These are phyloP conservation scores for Ophidiomyces ophidiicola DNA, from an alignment of 2,329 filamentous ascomycete species.

Conservation along the genomic window DNA sequence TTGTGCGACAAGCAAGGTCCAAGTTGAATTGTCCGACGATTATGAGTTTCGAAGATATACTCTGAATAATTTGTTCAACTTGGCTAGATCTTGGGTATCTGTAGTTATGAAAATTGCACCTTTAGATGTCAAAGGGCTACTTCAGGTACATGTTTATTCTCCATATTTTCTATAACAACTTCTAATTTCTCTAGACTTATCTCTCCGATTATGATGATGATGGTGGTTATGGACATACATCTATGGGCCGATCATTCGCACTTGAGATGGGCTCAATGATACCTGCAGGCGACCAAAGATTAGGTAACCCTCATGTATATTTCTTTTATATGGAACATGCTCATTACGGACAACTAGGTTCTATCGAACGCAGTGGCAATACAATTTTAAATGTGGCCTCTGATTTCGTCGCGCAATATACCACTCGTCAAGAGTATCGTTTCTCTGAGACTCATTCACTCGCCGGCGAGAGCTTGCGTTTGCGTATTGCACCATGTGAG, in stretches of 20 bases:
- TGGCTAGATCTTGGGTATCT: conserved; percentile 69
- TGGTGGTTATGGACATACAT: conserved; percentile 79
- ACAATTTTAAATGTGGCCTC: conserved; percentile 80
- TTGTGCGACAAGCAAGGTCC: conserved; percentile 64
- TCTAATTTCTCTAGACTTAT: conserved; percentile 53
- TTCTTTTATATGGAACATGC: not conserved
- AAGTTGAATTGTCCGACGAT: conserved; percentile 85
- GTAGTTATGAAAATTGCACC: conserved; percentile 73
- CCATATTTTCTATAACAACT: not conserved
- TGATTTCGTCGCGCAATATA: conserved; percentile 94
- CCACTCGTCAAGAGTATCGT: conserved; percentile 87
- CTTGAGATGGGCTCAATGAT: conserved; percentile 82
- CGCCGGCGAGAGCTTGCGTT: conserved; percentile 1
- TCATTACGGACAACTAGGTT: conserved; percentile 32
- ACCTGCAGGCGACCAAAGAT: conserved; percentile 70
- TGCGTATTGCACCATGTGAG: conserved; percentile 4
- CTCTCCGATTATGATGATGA: conserved; percentile 91
- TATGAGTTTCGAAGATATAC: conserved; percentile 71
- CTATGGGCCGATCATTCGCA: conserved; percentile 85
- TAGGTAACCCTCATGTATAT: conserved; percentile 39
- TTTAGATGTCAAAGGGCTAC: conserved; percentile 81
- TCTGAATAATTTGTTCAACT: conserved; percentile 61
- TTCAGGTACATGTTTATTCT: conserved; percentile 42
- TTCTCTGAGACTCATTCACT: conserved; percentile 53
- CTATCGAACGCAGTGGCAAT: conserved; percentile 62